These are phyloP conservation scores for Globisporangium nodosum DNA, from an alignment of 352 stramenopile species.

Conservation along the genomic window DNA sequence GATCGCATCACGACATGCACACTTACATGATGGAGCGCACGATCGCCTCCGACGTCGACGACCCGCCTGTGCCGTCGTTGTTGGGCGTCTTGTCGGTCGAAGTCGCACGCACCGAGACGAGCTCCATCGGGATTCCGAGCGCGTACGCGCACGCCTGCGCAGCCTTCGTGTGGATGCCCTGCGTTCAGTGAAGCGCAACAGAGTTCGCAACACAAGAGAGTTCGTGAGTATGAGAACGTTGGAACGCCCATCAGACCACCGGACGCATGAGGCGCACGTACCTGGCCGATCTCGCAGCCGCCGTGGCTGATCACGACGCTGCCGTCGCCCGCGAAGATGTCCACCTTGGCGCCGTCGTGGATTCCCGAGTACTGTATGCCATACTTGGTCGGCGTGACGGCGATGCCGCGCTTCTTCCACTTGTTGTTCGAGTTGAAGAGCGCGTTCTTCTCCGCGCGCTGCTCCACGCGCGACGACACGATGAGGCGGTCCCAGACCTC, in stretches of 20 bases:
- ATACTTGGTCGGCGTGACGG: conserved; percentile 89
- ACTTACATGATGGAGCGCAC: conserved; percentile 28
- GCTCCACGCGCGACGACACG: conserved; percentile 59
- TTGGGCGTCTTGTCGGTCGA: conserved; percentile 50
- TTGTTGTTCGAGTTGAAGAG: conserved; percentile 91
- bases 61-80: conserved; percentile 35
- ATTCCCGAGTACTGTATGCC: conserved; percentile 91
- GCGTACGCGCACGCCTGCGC: conserved; percentile 42
- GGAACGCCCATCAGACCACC: background rate
- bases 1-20: background rate
- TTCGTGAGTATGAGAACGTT: background rate
- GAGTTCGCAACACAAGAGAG: background rate
- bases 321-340: conserved; percentile 69
- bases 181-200: conserved; percentile 1
- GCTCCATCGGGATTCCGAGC: conserved; percentile 28
- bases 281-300: conserved; percentile 97
- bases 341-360: conserved; percentile 30
- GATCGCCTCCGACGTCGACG: conserved; percentile 53
- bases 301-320: conserved; percentile 95
- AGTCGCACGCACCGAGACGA: conserved; percentile 40
- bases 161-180: conserved; percentile 68
- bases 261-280: conserved; percentile 25
- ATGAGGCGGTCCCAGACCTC: conserved; percentile 77
- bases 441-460: conserved; percentile 60
- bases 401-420: conserved; percentile 89